Base-by-base conservation (phyloP, 176 grass and related monocot genomes). In the Alloteropsis semialata region DNA sequence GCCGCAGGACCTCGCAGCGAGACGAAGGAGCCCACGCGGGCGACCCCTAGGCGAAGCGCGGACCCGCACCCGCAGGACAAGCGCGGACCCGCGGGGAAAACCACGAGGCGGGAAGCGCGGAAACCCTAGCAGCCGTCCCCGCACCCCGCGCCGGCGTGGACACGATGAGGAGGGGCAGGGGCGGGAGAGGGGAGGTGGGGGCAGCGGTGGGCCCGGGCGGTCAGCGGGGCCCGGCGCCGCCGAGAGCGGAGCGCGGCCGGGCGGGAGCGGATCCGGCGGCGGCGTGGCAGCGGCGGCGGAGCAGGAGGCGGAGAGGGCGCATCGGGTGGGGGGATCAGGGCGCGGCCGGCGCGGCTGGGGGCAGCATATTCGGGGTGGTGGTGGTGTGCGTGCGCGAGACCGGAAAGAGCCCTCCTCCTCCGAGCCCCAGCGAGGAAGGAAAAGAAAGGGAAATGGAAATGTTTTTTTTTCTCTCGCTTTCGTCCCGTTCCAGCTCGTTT, bases 341-440 rank as follows among this genome's bases (percentile, higher is more conserved):
- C 73, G 88, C 74, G 84, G 88, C 88, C 88, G 84, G 79, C 88
- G 88, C 30, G 88, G 88, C 88, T 90, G 84, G 84, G 42, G 84
- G 66, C 79, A 90, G 65, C 88, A 86, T 90, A 82, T 90, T 81
- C 87, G 76, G 37, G 55, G 37, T 45, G 5, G 79, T 29, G 87
- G 68, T 53, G 71, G 71, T 55, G 50, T 33, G 72, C 72, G 87
- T 76, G 72, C 62, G 82, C 60, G 22, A 89, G 72, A 85, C 56
- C 79, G 86, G 65, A 77, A 77, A 82, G 42, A 46, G 74, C 2
- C 3, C 22, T 8, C 32, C 30, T 36, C 10, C 41, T 19, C 6
- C 51, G 19, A n/a, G 34, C 76, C 75, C 77, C 44, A 24, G 72
- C 17, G 50, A 79, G 34, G 28, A 76, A 64, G 84, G 75, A 38